phyloP scores from a whole-genome alignment of 257 asterid genomes.

The Gentiana dahurica region DNA sequence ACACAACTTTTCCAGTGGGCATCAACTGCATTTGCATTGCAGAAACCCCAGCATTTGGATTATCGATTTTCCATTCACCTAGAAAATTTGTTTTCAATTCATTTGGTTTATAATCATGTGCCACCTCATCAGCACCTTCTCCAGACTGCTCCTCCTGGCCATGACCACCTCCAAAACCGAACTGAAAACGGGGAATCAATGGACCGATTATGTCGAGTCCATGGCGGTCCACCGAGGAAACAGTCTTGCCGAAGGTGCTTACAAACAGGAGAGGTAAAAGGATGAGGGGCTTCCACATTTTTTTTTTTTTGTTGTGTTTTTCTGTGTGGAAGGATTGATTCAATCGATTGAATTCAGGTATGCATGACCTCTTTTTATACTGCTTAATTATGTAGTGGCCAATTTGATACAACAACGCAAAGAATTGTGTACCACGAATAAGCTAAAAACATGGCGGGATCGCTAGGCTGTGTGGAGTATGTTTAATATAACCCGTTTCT shows the following conservation, averaged over 20 bases:
- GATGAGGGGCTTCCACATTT: slow-evolving; percentile 1
- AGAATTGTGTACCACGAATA: too few relatives aligned
- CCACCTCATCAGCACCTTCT: background rate
- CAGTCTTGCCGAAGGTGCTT: slow-evolving; percentile 3
- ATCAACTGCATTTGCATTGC: slow-evolving; percentile 84
- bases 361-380: too few relatives aligned
- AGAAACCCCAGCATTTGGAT: slow-evolving; percentile 48
- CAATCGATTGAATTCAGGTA: too few relatives aligned
- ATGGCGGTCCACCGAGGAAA: background rate
- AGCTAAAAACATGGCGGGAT: too few relatives aligned
- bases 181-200: background rate
- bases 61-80: slow-evolving; percentile 47
- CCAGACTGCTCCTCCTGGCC: background rate
- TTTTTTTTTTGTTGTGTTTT: too few relatives aligned
- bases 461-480: too few relatives aligned
- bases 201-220: background rate
- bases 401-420: too few relatives aligned
- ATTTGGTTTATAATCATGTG: background rate
- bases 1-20: slow-evolving; percentile 47
- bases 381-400: too few relatives aligned
- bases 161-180: background rate
- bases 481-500: too few relatives aligned
- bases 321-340: too few relatives aligned
- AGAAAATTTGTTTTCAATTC: slow-evolving; percentile 4
- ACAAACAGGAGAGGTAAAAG: slow-evolving; percentile 15